Percentiles rank a stretch among this genome's conserved stretches.
Evolutionary conservation across 225 moss, liverwort and hornwort genomes (phyloP).

Genomic region (Pseudoscleropodium purum): DNA sequence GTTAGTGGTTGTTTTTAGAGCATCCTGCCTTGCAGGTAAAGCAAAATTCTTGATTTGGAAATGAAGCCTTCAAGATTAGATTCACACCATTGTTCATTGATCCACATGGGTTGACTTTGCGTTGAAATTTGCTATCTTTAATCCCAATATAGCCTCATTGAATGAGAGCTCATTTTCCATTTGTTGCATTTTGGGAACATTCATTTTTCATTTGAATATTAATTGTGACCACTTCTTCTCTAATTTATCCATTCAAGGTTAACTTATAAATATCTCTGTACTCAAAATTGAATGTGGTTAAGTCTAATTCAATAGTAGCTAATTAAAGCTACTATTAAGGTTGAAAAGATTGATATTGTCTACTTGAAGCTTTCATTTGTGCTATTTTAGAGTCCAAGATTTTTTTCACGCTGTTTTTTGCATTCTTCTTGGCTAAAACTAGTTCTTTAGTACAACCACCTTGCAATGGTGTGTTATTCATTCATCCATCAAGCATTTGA

Average conservation of each 20-base stretch:
- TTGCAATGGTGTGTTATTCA: background rate
- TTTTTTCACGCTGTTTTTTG: background rate
- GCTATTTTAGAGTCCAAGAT: background rate
- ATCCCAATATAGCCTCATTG: background rate
- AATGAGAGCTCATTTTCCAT: background rate
- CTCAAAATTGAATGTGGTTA: background rate
- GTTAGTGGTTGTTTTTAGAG: too few species aligned
- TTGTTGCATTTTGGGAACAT: background rate
- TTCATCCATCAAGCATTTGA: background rate
- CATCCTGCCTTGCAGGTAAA: background rate
- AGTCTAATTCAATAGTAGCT: background rate
- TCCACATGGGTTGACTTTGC: rapidly evolving
- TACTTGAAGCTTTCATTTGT: background rate
- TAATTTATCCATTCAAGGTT: background rate
- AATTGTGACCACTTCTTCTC: background rate
- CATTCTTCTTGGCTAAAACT: background rate
- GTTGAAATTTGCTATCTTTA: background rate
- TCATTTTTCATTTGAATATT: background rate
- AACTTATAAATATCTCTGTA: background rate
- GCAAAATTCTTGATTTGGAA: background rate
- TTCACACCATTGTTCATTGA: rapidly evolving
- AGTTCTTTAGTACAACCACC: background rate
- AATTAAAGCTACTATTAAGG: background rate
- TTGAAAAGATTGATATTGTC: background rate
- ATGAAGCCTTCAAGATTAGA: background rate